A percentile compares a stretch with the other conserved stretches of the same genome.
Conservation (phyloP, 176 grass and related monocot genomes). For the Bolboschoenus planiculmis region DNA sequence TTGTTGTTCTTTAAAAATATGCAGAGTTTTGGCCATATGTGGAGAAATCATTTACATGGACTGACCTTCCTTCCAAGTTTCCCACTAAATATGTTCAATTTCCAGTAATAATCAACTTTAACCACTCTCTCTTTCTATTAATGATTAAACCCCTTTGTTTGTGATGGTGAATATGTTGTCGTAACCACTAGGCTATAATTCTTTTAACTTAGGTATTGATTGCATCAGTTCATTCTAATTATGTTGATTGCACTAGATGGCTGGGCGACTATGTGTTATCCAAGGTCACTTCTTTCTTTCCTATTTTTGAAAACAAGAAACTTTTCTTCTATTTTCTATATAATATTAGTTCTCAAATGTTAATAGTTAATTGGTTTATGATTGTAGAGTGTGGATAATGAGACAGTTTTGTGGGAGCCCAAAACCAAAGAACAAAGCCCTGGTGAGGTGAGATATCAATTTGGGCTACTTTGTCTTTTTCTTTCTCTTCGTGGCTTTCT, state of each 20-base stretch:
- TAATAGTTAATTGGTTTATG: slow-evolving; percentile 17
- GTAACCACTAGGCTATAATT: slow-evolving; percentile 8
- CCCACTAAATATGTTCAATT: slow-evolving; percentile 98
- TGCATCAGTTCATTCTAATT: slow-evolving; percentile 77
- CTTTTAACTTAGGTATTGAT: slow-evolving; percentile 50
- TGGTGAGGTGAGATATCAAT: slow-evolving; percentile 62
- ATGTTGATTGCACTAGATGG: slow-evolving; percentile 95
- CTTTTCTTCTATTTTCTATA: not conserved
- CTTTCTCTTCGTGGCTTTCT: not conserved
- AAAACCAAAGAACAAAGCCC: slow-evolving; percentile 82
- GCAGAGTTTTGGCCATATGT: slow-evolving; percentile 94
- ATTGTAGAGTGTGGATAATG: slow-evolving; percentile 91
- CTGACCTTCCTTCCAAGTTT: slow-evolving; percentile 86
- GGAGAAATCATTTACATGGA: slow-evolving; percentile 98
- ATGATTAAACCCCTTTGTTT: not conserved
- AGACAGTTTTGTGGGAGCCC: slow-evolving; percentile 89
- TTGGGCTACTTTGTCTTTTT: slow-evolving; percentile 8
- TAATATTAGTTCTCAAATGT: not conserved
- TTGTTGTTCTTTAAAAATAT: slow-evolving; percentile 12
- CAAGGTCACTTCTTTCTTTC: slow-evolving; percentile 44
- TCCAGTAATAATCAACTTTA: slow-evolving; percentile 43
- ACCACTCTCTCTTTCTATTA: not conserved
- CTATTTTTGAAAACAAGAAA: slow-evolving; percentile 13
- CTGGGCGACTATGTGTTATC: slow-evolving; percentile 94
- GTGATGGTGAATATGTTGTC: not conserved